These are phyloP conservation scores for Fusarium acutatum DNA, from an alignment of 2,329 filamentous ascomycete genomes.

Conservation along the genomic window DNA sequence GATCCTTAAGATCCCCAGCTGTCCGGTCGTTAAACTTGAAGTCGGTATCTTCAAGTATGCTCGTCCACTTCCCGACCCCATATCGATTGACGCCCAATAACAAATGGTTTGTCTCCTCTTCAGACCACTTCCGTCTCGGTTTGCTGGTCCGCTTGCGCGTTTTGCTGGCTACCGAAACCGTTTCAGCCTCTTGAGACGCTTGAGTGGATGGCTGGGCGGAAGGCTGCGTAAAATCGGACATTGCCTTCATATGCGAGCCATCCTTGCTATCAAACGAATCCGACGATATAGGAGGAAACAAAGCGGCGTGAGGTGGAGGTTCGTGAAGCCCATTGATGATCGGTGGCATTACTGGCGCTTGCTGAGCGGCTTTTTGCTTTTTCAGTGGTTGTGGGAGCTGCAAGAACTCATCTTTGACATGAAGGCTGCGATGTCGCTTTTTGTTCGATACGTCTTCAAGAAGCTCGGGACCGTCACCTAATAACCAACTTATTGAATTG, in stretches of 20 bases:
- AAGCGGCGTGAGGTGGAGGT: conserved; percentile 66
- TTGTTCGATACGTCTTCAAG: conserved; percentile 59
- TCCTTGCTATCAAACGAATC: conserved; percentile 62
- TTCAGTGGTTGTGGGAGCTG: conserved; percentile 71
- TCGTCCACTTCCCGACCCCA: conserved; percentile 72
- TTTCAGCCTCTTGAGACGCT: conserved; percentile 45
- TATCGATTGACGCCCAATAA: conserved; percentile 68
- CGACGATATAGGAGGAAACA: conserved; percentile 71
- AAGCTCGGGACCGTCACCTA: conserved; percentile 55
- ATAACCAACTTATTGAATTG: conserved; percentile 56
- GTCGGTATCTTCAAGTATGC: conserved; percentile 67
- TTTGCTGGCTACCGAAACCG: conserved; percentile 46
- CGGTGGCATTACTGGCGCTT: conserved; percentile 63
- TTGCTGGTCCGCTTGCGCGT: conserved; percentile 64
- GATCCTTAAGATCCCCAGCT: conserved; percentile 71
- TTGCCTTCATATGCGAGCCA: conserved; percentile 52
- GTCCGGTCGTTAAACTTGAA: conserved; percentile 69
- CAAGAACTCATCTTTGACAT: conserved; percentile 68
- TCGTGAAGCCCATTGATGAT: conserved; percentile 72
- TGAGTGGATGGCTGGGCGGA: conserved; percentile 27
- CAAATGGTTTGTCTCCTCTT: conserved; percentile 70
- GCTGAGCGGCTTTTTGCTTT: conserved; percentile 68
- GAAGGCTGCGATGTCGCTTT: conserved; percentile 60
- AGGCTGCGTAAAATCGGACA: conserved; percentile 53
- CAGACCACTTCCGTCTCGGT: conserved; percentile 69